These are phyloP conservation scores for Lolium multiflorum DNA, from an alignment of 176 grass and related monocot species.

Conservation along the genomic window DNA sequence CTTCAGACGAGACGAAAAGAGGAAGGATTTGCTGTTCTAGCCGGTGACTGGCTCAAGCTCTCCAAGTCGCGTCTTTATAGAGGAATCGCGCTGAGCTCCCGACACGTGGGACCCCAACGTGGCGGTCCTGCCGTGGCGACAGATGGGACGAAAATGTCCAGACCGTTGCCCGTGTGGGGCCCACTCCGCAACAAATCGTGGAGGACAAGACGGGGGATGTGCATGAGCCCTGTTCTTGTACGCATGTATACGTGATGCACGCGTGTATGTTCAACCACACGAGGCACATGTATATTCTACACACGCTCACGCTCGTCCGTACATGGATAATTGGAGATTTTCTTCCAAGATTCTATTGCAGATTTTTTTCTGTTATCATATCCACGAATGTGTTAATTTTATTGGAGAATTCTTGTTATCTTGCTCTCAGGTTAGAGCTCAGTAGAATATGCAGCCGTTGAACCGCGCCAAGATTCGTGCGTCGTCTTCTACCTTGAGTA, in stretches of 20 bases:
- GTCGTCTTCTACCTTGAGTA: too few species aligned
- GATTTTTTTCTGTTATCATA: too few species aligned
- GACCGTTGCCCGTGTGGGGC: neutral
- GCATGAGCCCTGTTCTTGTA: neutral
- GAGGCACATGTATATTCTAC: neutral
- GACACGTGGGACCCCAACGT: neutral
- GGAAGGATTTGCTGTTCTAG: neutral
- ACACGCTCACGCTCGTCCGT: neutral
- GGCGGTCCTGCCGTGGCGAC: neutral
- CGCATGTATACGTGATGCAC: constrained; percentile 1
- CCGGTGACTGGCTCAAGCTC: neutral
- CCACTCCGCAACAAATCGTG: neutral
- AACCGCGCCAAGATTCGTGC: too few species aligned
- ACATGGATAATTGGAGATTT: neutral
- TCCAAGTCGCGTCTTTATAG: neutral
- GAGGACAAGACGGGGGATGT: neutral
- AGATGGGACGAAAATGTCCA: neutral
- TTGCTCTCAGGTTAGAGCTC: too few species aligned
- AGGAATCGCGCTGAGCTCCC: too few species aligned
- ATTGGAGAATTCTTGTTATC: too few species aligned
- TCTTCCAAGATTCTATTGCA: too few species aligned
- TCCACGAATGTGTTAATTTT: too few species aligned
- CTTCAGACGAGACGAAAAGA: neutral
- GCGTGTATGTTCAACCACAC: neutral
- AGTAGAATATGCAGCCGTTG: too few species aligned